Evolutionary conservation across 2,329 filamentous ascomycete genomes (phyloP).

Genomic region (Apiospora malaysiana): DNA sequence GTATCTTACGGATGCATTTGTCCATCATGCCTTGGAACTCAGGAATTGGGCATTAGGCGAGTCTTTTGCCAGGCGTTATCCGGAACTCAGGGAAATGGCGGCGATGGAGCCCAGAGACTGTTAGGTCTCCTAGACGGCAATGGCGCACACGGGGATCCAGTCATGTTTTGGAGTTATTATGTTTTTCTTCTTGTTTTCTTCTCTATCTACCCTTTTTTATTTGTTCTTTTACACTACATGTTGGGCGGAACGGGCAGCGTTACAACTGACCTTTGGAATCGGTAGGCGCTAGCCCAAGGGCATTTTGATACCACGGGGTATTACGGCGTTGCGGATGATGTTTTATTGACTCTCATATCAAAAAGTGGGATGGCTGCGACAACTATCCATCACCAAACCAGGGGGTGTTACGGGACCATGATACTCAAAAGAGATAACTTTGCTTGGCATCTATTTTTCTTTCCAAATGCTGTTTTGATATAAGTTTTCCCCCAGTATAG

Average conservation of each 20-base stretch:
- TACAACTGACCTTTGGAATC: constrained; percentile 5
- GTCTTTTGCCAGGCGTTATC: constrained; percentile 36
- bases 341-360: constrained; percentile 19
- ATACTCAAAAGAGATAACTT: constrained; percentile 20
- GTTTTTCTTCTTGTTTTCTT: not conserved
- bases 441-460: constrained; percentile 6
- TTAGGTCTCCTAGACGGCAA: constrained; percentile 1
- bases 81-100: constrained; percentile 33
- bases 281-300: constrained; percentile 20
- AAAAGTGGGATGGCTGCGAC: constrained; percentile 18
- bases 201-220: not conserved
- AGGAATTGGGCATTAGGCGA: constrained; percentile 37
- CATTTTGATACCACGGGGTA: constrained; percentile 23
- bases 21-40: constrained; percentile 33
- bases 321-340: constrained; percentile 20
- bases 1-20: constrained; percentile 34
- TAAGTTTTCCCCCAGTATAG: not conserved
- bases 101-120: constrained; percentile 23
- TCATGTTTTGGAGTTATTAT: not conserved
- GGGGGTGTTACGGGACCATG: constrained; percentile 17
- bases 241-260: constrained; percentile 15
- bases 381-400: constrained; percentile 17
- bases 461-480: constrained; percentile 6
- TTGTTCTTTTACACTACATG: not conserved
- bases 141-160: not conserved